These are phyloP conservation scores for Phytopythium montanum DNA, from an alignment of 352 stramenopile species.

Conservation along the genomic window DNA sequence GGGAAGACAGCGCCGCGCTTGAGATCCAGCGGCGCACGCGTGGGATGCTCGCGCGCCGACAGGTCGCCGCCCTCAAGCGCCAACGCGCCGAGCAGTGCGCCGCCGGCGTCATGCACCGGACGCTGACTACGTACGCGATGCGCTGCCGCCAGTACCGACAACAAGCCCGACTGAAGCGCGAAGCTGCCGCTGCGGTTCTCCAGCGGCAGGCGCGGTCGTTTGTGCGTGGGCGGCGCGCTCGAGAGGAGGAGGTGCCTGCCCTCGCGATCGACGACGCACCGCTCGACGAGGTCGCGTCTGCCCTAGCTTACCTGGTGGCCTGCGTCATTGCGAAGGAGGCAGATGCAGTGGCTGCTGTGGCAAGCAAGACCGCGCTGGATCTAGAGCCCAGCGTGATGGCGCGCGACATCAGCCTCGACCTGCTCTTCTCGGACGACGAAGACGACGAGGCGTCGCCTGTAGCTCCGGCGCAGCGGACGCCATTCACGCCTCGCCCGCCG, in stretches of 20 bases:
- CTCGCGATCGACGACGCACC: slow-evolving; percentile 9
- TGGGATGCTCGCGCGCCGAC: slow-evolving; percentile 27
- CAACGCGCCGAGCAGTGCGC: slow-evolving; percentile 18
- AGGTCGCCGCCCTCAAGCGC: slow-evolving; percentile 11
- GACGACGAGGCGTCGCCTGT: slow-evolving; percentile 11
- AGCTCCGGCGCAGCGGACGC: not conserved
- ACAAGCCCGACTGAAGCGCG: slow-evolving; percentile 22
- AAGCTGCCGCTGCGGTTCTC: slow-evolving; percentile 34
- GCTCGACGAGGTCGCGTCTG: slow-evolving; percentile 1
- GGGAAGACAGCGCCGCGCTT: slow-evolving; percentile 32
- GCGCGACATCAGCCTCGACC: slow-evolving; percentile 46
- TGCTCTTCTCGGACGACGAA: slow-evolving; percentile 54
- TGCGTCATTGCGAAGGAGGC: slow-evolving; percentile 10
- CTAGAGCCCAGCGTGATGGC: slow-evolving; percentile 2
- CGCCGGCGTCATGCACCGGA: slow-evolving; percentile 27
- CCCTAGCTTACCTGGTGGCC: not conserved
- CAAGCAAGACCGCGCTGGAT: not conserved
- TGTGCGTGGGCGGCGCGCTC: slow-evolving; percentile 9
- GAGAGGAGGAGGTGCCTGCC: not conserved
- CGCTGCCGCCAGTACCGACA: slow-evolving; percentile 18
- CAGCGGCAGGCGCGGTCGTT: slow-evolving; percentile 41
- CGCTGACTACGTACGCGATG: slow-evolving; percentile 26
- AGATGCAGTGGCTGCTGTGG: slow-evolving; percentile 13
- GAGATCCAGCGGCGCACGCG: slow-evolving; percentile 38
- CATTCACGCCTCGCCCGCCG: not conserved